Base-by-base conservation (phyloP, 306 rosid genomes). In the Medicago lupulina region DNA sequence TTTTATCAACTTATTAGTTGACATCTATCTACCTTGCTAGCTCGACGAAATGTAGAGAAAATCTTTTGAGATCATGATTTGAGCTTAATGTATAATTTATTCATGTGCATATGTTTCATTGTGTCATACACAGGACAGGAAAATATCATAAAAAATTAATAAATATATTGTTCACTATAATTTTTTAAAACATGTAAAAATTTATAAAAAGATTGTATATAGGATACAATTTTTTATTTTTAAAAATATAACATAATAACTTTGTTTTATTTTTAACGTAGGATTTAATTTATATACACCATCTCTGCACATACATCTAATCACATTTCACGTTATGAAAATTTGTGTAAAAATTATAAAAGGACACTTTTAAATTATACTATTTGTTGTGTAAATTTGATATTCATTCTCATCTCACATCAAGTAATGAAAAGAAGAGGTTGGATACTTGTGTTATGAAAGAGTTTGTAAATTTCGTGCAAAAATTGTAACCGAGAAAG, bases 21-120 rank as follows among this genome's bases (percentile, higher is more conserved):
- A 76, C 47, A 61, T 61, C 18, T 61, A 66, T 76, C 72, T 75
- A 79, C 47, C 74, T 44, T 46, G 41, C 53, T 43, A 51, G 15
- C 17, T 63, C 38, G 15, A 72, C 11, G 14, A 53, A 78, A 51
- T 7, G 11, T 31, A 11, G 62, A 39, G 16, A 10, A 73, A 66
- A 55, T 54, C 1, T 73, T 73, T 54, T 18, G 14, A 66, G 69
- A 73, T 73, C 51, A 18, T 50, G 64, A 58, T 58, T 11, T 8
- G 6, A n/a, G 64, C 1, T 23, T 58, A 58, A 21, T 58, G 34
- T 21, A 21, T 57, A 57, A 57, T 23, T 23, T 58, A 58, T 23
- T 58, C 64, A 23, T 58, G 34, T 58, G 64, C 64, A 58, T 9
- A 19, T 18, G 61, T 54, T 18, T 18, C 13, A 54, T 18, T 19